Conservation (phyloP, 148 eudicot species). For the Chenopodium album region DNA sequence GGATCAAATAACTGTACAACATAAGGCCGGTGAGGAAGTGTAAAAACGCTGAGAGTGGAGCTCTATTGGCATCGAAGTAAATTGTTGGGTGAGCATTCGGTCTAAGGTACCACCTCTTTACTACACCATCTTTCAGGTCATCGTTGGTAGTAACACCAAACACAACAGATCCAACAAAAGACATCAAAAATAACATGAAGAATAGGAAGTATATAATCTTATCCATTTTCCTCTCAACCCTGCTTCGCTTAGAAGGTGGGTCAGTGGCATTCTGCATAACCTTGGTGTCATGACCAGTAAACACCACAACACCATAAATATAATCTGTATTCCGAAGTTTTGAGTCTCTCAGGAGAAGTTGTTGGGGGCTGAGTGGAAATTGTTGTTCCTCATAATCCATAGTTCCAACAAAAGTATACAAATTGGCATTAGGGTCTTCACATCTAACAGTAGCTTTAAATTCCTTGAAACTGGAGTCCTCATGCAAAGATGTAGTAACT, state of each 20-base stretch:
- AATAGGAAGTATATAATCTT: conserved; percentile 74
- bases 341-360: conserved; percentile 81
- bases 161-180: conserved; percentile 68
- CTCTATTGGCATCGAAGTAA: conserved; percentile 57
- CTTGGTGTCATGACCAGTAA: conserved; percentile 91
- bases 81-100: conserved; percentile 47
- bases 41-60: conserved; percentile 53
- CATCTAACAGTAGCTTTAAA: conserved; percentile 75
- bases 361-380: conserved; percentile 72
- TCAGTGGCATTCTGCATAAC: conserved; percentile 91
- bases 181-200: conserved; percentile 51
- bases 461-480: conserved; percentile 49
- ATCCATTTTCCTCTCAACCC: conserved; percentile 90
- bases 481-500: conserved; percentile 57
- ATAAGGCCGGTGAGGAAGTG: conserved; percentile 81
- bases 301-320: conserved; percentile 81
- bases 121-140: conserved; percentile 48
- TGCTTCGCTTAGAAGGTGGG: conserved; percentile 95
- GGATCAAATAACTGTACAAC: conserved; percentile 80
- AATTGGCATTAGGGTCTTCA: conserved; percentile 95
- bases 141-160: conserved; percentile 66
- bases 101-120: conserved; percentile 83
- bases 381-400: conserved; percentile 72
- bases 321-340: conserved; percentile 86
- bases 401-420: conserved; percentile 77